Conservation (phyloP, 192 early-diverging fungal genomes). For the Mortierella claussenii region DNA sequence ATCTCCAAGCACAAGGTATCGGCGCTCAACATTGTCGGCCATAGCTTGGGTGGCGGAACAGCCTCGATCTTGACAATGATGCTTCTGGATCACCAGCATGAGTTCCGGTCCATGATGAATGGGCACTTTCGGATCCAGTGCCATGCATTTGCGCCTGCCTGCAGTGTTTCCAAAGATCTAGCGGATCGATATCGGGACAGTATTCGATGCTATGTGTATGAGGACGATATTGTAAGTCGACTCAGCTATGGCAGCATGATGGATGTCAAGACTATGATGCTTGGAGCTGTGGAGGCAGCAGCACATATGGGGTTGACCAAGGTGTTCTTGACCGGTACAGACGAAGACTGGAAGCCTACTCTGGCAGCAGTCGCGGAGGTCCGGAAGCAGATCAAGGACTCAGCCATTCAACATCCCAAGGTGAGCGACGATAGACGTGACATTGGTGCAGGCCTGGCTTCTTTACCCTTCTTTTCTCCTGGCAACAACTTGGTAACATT, state of each 20-base stretch:
- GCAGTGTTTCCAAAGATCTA: slow-evolving; percentile 57
- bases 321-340: slow-evolving; percentile 55
- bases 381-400: slow-evolving; percentile 36
- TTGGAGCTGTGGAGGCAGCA: slow-evolving; percentile 60
- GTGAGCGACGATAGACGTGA: slow-evolving; percentile 19
- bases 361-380: slow-evolving; percentile 54
- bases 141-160: slow-evolving; percentile 63
- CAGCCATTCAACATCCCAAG: slow-evolving; percentile 52
- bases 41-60: slow-evolving; percentile 77
- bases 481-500: too few species aligned
- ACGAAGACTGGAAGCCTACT: slow-evolving; percentile 55
- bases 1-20: slow-evolving; percentile 60
- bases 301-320: slow-evolving; percentile 55
- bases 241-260: slow-evolving; percentile 68
- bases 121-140: slow-evolving; percentile 58
- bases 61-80: slow-evolving; percentile 80
- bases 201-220: slow-evolving; percentile 65
- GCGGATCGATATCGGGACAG: slow-evolving; percentile 59
- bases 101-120: slow-evolving; percentile 56
- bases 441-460: too few species aligned
- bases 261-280: slow-evolving; percentile 63
- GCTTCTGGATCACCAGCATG: slow-evolving; percentile 66
- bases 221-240: slow-evolving; percentile 65
- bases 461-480: neutral
- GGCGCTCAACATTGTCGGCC: slow-evolving; percentile 75